Percentiles rank a stretch among this genome's conserved stretches.
Evolutionary conservation across 257 asterid genomes (phyloP).

Genomic region (Capsicum chinense): DNA sequence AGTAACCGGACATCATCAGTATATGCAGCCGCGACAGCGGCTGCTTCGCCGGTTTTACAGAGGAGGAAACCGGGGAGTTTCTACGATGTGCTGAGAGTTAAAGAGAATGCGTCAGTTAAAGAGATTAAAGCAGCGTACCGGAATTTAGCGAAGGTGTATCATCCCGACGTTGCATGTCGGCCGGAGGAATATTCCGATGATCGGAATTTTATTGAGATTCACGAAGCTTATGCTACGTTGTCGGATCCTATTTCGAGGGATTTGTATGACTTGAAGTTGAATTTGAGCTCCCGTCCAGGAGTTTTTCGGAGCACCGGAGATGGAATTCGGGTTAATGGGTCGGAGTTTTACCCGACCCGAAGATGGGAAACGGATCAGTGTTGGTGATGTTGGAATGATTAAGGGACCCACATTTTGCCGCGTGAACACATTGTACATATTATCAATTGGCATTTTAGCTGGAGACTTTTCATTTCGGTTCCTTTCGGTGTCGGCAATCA

Average conservation of each 20-base stretch:
- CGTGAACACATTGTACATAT: background rate
- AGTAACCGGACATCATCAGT: background rate
- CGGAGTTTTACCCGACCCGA: constrained; percentile 60
- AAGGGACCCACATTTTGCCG: constrained; percentile 28
- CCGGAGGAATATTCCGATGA: constrained; percentile 57
- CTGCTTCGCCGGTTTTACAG: constrained; percentile 38
- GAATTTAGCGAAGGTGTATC: constrained; percentile 80
- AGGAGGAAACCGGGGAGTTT: constrained; percentile 41
- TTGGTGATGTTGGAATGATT: constrained; percentile 55
- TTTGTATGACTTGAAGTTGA: constrained; percentile 58
- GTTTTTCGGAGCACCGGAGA: constrained; percentile 25
- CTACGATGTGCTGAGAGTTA: constrained; percentile 74
- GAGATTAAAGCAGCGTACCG: constrained; percentile 90
- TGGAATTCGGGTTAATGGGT: constrained; percentile 36
- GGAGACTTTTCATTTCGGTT: background rate
- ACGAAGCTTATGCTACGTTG: constrained; percentile 70
- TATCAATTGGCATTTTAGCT: constrained; percentile 9
- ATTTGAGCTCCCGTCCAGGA: constrained; percentile 34
- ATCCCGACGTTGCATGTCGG: constrained; percentile 55
- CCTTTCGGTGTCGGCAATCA: no score
- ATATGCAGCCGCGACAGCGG: constrained; percentile 50
- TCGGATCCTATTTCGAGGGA: constrained; percentile 80
- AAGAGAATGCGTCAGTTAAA: constrained; percentile 57
- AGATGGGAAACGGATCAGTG: constrained; percentile 98
- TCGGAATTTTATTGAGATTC: constrained; percentile 73